These are phyloP conservation scores for Fragaria iinumae DNA, from an alignment of 306 rosid species.

Conservation along the genomic window DNA sequence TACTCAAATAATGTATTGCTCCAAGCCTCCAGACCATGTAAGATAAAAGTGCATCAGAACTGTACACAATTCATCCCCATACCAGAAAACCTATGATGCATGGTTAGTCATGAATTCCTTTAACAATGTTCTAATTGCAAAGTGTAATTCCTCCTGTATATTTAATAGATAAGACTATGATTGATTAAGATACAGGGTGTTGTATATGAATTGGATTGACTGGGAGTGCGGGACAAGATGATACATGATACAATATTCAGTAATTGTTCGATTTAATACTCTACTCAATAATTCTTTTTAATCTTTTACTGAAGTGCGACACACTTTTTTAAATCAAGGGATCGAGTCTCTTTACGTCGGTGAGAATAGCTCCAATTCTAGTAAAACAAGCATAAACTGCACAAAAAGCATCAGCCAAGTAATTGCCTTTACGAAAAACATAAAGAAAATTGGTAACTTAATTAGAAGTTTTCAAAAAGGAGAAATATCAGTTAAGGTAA, in stretches of 20 bases:
- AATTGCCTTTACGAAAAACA: no score
- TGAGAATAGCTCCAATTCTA: no score
- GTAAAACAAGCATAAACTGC: no score
- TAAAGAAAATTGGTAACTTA: no score
- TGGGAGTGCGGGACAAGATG: not conserved
- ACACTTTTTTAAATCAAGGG: no score
- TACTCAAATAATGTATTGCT: constrained; percentile 32
- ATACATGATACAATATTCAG: not conserved
- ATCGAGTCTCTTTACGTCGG: no score
- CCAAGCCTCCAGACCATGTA: not conserved
- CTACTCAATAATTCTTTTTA: no score
- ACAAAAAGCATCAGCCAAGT: no score
- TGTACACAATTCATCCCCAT: not conserved
- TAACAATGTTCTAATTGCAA: not conserved
- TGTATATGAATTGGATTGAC: not conserved
- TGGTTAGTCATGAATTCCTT: not conserved
- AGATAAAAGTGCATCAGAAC: not conserved
- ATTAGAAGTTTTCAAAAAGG: no score
- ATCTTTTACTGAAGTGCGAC: no score
- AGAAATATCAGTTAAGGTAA: no score
- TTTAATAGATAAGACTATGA: not conserved
- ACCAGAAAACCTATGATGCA: not conserved
- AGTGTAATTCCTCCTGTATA: not conserved
- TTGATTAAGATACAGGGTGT: not conserved
- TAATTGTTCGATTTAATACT: not conserved